Base-by-base conservation (phyloP, 2,329 filamentous ascomycete species). In the Anisogramma anomala region DNA sequence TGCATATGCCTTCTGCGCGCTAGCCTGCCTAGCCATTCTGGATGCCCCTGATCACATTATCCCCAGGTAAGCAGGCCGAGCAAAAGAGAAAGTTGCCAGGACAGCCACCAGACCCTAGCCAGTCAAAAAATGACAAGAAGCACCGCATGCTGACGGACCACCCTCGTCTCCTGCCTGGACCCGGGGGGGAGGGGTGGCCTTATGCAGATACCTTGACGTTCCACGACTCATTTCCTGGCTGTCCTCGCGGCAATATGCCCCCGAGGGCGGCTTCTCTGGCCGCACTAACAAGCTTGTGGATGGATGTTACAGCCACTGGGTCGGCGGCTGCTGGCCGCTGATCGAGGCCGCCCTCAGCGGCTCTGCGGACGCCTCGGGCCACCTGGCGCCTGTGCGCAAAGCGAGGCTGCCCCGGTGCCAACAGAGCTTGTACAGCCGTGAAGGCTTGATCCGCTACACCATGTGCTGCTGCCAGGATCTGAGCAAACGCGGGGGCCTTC, bases 281-380 rank as follows among this genome's bases (percentile, higher is more conserved):
- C 82, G 91, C 52, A 94, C 89, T 20, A 96, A 96, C 69, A 98
- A 98, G 65, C 72, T 98, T 23, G 91, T 96, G 23, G 91, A 98
- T 60, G 91, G 89, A 33, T 98, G 91, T 65, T 98, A 98, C 66
- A 94, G 85, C 58, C 89, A 95, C 62, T 98, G 91, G 91, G 82
- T 94, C 25, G 91, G 91, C 41, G 84, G 83, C 41, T 96, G 88
- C 65, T 98, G 88, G 85, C 82, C 89, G 33, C 64, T 98, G 49
- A 69, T 96, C 51, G 83, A 95, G 65, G 84, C 85, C 43, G 80
- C 80, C 41, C 64, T 91, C 43, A 72, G 39, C 33, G 38, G 35
- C 17, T 31, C 35, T 15, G 45, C 50, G 22, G 47, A 47, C 17
- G 47, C 49, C 49, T 52, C 19, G 52, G 58, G 33, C 35, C 52